Evolutionary conservation across 2,329 filamentous ascomycete genomes (phyloP).

Genomic region (Talaromyces sp.): DNA sequence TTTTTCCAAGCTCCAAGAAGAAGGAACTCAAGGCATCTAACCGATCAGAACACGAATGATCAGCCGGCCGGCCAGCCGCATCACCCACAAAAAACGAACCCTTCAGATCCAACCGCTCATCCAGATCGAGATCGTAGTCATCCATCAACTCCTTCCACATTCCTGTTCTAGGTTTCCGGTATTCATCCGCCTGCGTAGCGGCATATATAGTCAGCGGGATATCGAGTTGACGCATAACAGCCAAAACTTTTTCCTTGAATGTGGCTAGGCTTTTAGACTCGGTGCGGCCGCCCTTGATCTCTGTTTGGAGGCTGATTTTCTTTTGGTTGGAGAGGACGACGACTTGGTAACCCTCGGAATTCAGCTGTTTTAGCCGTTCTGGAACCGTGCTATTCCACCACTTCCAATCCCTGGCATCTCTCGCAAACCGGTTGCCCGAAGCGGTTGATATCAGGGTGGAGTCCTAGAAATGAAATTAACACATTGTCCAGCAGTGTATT

Average conservation of each 20-base stretch:
- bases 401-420: slow-evolving; percentile 75
- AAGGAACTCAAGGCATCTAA: slow-evolving; percentile 34
- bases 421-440: slow-evolving; percentile 74
- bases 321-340: slow-evolving; percentile 86
- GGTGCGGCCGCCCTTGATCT: slow-evolving; percentile 64
- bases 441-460: slow-evolving; percentile 77
- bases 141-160: slow-evolving; percentile 74
- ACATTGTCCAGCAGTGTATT: not conserved
- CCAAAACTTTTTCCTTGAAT: slow-evolving; percentile 77
- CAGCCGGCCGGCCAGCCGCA: slow-evolving; percentile 56
- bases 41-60: slow-evolving; percentile 58
- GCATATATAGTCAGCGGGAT: slow-evolving; percentile 78
- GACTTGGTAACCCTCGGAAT: slow-evolving; percentile 69
- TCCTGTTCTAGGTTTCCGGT: slow-evolving; percentile 77
- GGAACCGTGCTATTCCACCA: slow-evolving; percentile 83
- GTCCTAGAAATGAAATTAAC: slow-evolving; percentile 51
- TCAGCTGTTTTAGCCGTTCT: slow-evolving; percentile 58
- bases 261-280: slow-evolving; percentile 63
- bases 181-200: slow-evolving; percentile 74
- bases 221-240: slow-evolving; percentile 61
- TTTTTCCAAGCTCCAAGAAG: not conserved
- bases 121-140: slow-evolving; percentile 54
- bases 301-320: slow-evolving; percentile 67
- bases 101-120: slow-evolving; percentile 59
- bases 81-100: slow-evolving; percentile 85